Conservation (phyloP, 2,329 filamentous ascomycete genomes). For the Aspergillus ibericus region DNA sequence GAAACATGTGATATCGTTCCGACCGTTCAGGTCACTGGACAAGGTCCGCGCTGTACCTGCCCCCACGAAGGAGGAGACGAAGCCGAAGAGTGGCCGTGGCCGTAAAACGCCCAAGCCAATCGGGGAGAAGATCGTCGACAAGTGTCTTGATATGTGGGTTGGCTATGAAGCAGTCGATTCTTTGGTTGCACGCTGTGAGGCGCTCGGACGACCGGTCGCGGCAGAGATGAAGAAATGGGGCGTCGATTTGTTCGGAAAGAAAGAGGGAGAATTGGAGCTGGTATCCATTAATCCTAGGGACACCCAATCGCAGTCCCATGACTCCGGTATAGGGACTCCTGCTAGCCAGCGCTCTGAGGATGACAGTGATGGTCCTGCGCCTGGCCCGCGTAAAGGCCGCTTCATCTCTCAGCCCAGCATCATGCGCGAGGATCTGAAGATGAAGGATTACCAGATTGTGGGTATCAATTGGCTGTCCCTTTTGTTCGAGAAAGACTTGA, state of each 20-base stretch:
- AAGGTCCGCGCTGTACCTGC: slow-evolving; percentile 66
- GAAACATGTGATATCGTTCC: slow-evolving; percentile 66
- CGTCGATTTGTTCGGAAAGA: slow-evolving; percentile 63
- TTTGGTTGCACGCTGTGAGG: slow-evolving; percentile 74
- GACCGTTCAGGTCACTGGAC: slow-evolving; percentile 70
- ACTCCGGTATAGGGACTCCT: slow-evolving; percentile 69
- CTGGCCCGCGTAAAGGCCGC: slow-evolving; percentile 38
- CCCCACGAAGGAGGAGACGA: slow-evolving; percentile 35
- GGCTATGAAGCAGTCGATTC: slow-evolving; percentile 82
- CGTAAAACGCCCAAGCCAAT: slow-evolving; percentile 55
- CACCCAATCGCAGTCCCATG: slow-evolving; percentile 51
- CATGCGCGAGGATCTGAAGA: slow-evolving; percentile 72
- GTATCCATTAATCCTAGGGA: slow-evolving; percentile 52
- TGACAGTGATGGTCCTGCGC: slow-evolving; percentile 46
- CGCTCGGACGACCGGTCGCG: slow-evolving; percentile 66
- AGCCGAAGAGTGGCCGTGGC: slow-evolving; percentile 54
- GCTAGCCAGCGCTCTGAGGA: slow-evolving; percentile 47
- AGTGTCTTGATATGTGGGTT: slow-evolving; percentile 69
- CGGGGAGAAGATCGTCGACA: slow-evolving; percentile 67
- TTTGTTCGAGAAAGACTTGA: slow-evolving; percentile 74
- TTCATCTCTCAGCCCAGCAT: slow-evolving; percentile 69
- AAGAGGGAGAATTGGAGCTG: slow-evolving; percentile 61
- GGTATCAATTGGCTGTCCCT: slow-evolving; percentile 93
- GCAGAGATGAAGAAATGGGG: slow-evolving; percentile 68
- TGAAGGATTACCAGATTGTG: slow-evolving; percentile 93